Evolutionary conservation across 208 protist genomes (phyloP).

Genomic region (Trypanosoma scelopori): DNA sequence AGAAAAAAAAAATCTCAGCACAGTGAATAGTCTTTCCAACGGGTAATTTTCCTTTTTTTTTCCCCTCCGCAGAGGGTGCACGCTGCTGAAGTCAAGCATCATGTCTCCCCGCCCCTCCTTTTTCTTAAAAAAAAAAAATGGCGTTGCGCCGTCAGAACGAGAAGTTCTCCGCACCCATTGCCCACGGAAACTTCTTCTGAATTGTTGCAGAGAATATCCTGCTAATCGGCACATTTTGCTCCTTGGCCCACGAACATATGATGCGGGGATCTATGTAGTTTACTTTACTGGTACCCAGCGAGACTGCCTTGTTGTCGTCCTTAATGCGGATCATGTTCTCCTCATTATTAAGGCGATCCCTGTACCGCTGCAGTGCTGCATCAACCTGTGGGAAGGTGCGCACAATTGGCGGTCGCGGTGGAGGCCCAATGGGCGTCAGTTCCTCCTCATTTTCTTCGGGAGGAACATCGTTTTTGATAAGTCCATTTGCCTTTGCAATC

Average conservation of each 20-base stretch:
- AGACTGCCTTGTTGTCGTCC: conserved; percentile 90
- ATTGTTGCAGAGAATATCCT: conserved; percentile 97
- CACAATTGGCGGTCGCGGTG: conserved; percentile 72
- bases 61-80: too few relatives aligned
- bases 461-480: conserved; percentile 34
- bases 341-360: conserved; percentile 76
- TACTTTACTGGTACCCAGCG: conserved; percentile 98
- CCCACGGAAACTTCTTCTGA: conserved; percentile 98
- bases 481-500: conserved; percentile 44
- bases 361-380: conserved; percentile 59
- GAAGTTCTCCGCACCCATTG: conserved; percentile 80
- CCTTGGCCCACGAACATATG: conserved; percentile 96
- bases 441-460: conserved; percentile 48
- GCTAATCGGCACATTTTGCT: conserved; percentile 92
- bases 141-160: conserved; percentile 73
- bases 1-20: conserved; percentile 3
- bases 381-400: conserved; percentile 71
- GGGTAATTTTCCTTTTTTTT: too few relatives aligned
- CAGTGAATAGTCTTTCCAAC: too few relatives aligned
- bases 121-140: background rate
- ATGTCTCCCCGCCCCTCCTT: background rate
- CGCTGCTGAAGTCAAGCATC: background rate
- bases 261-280: conserved; percentile 99
- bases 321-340: conserved; percentile 87
- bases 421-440: conserved; percentile 35